Base-by-base conservation (phyloP, 768 basidiomycete genomes). In the Pulveroboletus sp. region DNA sequence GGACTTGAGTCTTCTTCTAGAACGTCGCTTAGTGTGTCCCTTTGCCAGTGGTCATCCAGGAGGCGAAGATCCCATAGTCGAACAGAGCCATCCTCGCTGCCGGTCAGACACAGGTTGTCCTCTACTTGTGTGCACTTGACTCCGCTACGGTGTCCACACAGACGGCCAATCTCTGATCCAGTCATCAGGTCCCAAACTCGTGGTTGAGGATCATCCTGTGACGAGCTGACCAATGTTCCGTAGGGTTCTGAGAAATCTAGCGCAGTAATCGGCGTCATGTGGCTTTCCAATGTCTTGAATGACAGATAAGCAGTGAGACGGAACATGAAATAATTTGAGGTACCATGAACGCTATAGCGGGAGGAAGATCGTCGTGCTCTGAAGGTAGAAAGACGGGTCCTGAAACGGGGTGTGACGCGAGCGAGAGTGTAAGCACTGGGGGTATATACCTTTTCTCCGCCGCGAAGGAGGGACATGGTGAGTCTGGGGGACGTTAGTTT, bases 201-300 rank as follows among this genome's bases (percentile, higher is more conserved):
- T 2, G 93, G 93, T 49, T 89, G 82, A 11, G 85, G 73, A 58
- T 96, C 95, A 45, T 91, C 88, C 53, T 81, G 83, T 1, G 91
- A 86, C 1, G 93, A 86, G 44, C 83, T 89, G 51, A 98, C 93
- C 32, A 97, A 81, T 9, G 84, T 88, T 14, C 93, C 95, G 60
- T 99, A 99, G 6, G 96, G 96, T 63, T 97, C 95, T 9, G 90
- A 91, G 61, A 98, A 91, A 70, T 99, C 96, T 17, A 99, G 78
- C 1, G 93, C 84, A 0, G 85, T 83, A 57, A 99, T 84, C 0
- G 90, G 87, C 1, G 83, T 82, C 1, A 80, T 75, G 58, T 97
- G 95, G 42, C 81, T 81, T 37, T 84, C 77, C 30, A 98, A 75
- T 4, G 92, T 90, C 91, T 94, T 65, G 46, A 30, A n/a, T 45